phyloP scores from a whole-genome alignment of 371 early-diverging fungal species.

The Apophysomyces sp. region DNA sequence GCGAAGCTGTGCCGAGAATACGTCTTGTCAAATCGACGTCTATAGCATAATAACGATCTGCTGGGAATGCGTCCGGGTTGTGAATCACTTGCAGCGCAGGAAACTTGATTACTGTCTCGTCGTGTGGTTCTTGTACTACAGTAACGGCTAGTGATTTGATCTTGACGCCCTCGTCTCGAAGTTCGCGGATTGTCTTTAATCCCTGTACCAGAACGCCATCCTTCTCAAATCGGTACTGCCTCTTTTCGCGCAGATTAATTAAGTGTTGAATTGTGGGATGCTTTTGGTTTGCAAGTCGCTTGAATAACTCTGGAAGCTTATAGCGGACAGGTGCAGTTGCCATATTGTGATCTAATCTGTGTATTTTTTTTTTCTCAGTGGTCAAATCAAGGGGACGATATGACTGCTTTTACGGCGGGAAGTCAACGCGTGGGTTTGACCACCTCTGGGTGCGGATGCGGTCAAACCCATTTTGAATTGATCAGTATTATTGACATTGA shows the following conservation, averaged over 20 bases:
- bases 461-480: too few relatives aligned
- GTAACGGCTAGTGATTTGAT: slow-evolving; percentile 36
- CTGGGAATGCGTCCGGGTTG: slow-evolving; percentile 33
- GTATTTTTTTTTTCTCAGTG: too few relatives aligned
- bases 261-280: slow-evolving; percentile 27
- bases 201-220: slow-evolving; percentile 38
- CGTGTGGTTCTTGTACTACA: slow-evolving; percentile 25
- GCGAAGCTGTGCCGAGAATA: slow-evolving; percentile 50
- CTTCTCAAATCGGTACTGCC: slow-evolving; percentile 30
- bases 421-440: too few relatives aligned
- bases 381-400: too few relatives aligned
- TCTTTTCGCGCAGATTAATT: slow-evolving; percentile 33
- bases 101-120: slow-evolving; percentile 27
- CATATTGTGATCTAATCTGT: slow-evolving; percentile 2
- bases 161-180: slow-evolving; percentile 25
- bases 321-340: slow-evolving; percentile 16
- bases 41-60: slow-evolving; percentile 30
- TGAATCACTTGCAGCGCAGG: slow-evolving; percentile 32
- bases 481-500: too few relatives aligned
- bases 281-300: slow-evolving; percentile 22
- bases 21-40: slow-evolving; percentile 45
- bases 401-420: too few relatives aligned
- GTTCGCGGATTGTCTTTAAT: slow-evolving; percentile 28
- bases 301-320: slow-evolving; percentile 24
- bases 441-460: too few relatives aligned